These are phyloP conservation scores for Yamadazyma atmosphaerica DNA, from an alignment of 1,139 yeast genomes.

Conservation along the genomic window DNA sequence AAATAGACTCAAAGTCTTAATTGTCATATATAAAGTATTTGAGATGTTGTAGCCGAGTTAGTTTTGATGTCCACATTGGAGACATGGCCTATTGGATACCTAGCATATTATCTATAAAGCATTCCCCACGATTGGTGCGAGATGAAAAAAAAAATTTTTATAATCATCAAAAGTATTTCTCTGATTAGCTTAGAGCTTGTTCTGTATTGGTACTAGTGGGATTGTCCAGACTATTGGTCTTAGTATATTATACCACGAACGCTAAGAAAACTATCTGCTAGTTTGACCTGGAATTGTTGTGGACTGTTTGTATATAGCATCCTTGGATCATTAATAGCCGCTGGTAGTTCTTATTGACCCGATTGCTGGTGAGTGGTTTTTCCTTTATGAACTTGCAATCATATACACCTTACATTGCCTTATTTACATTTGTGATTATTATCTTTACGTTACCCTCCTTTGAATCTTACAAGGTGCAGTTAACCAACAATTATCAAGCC, in stretches of 20 bases:
- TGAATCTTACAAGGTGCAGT: slow-evolving; percentile 5
- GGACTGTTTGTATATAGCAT: too few species aligned
- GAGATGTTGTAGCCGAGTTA: too few species aligned
- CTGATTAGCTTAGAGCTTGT: neutral
- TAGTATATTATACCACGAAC: too few species aligned
- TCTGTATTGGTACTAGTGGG: too few species aligned
- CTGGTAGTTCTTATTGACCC: too few species aligned
- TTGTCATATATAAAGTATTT: neutral
- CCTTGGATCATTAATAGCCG: too few species aligned
- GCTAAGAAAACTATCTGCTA: too few species aligned
- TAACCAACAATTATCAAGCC: slow-evolving; percentile 2
- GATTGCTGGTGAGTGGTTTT: neutral
- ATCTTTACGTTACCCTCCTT: neutral
- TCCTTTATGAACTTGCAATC: slow-evolving; percentile 7
- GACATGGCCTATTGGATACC: too few species aligned
- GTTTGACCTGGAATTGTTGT: too few species aligned
- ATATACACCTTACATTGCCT: slow-evolving; percentile 3
- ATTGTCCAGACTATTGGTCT: neutral
- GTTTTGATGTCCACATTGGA: too few species aligned
- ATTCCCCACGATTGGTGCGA: slow-evolving; percentile 1
- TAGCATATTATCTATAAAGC: too few species aligned
- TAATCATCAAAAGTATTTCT: neutral
- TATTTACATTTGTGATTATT: slow-evolving; percentile 5
- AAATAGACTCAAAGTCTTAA: neutral
- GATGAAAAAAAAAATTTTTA: neutral